Base-by-base conservation (phyloP, 306 rosid species). In the Canavalia ensiformis region DNA sequence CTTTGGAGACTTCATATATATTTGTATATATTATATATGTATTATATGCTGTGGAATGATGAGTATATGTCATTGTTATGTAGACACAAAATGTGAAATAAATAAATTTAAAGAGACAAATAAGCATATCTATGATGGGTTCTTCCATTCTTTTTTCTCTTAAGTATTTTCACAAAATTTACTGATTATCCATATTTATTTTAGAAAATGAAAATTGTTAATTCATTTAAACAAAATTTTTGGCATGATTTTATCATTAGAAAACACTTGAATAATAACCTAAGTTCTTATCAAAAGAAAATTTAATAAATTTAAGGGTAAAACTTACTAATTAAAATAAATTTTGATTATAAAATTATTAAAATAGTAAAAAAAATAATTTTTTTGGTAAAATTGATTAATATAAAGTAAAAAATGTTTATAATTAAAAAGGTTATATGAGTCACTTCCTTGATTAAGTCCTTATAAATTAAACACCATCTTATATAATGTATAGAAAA, bases 1-100 rank as follows among this genome's bases (percentile, higher is more conserved):
- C 54, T 73, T 10, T 28, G 46, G 51, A 52, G 57, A 4, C 1
- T 52, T 52, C 57, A 31, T 9, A 30, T 35, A 2, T 7, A 37
- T 54, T 25, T 77, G 50, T 35, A 77, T 64, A 18, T 18, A 18
- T 18, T 18, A 18, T 7, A 37, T 54, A 35, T 77, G 50, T 35
- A 77, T 64, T 64, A 37, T 50, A 28, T 25, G 4, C 31, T 64
- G 7, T 35, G 31, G 30, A 76, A 47, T 62, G 41, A 76, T 25
- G 31, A 30, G 4, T 51, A 4, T 30, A 10, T 77, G 25, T 18
- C 25, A 18, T 18, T 18, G 25, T 18, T 18, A 18, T 18, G 52
- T 25, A 10, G 37, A 47, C 60, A 8, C 41, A 63, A 46, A 33
- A 49, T 45, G 37, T 75, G 71, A 62, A 75, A 41, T 45, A n/a